Conservation (phyloP, 768 basidiomycete species). For the Kwoniella newhampshirensis region DNA sequence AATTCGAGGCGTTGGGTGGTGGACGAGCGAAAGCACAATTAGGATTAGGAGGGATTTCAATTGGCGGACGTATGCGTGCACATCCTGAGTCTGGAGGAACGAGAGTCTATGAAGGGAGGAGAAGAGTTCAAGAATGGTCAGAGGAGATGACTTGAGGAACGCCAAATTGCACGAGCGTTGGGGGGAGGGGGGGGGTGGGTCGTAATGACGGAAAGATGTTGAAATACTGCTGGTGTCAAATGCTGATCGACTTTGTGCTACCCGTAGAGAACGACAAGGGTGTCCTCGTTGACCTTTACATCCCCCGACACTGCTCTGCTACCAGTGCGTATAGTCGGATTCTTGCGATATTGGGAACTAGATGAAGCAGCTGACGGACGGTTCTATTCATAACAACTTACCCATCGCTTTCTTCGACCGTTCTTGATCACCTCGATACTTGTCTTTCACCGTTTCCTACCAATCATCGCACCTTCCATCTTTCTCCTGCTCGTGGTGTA, state of each 20-base stretch:
- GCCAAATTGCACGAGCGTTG: not conserved
- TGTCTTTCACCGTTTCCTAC: not conserved
- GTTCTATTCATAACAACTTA: not conserved
- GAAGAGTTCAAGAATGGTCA: conserved; percentile 1
- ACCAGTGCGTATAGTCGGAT: conserved; percentile 69
- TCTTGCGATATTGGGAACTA: not conserved
- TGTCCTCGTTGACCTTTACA: conserved; percentile 97
- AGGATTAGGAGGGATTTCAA: not conserved
- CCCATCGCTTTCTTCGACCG: not conserved
- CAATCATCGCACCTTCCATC: not conserved
- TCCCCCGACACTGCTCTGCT: conserved; percentile 98
- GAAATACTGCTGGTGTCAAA: conserved; percentile 11
- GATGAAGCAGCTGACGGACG: conserved; percentile 1
- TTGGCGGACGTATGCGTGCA: no score
- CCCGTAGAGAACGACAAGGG: conserved; percentile 61
- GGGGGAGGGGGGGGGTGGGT: not conserved
- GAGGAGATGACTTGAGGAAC: not conserved
- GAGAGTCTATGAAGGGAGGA: not conserved
- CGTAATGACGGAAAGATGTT: not conserved
- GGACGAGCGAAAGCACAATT: conserved; percentile 1
- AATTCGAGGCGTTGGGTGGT: not conserved
- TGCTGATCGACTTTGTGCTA: not conserved
- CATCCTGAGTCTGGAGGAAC: not conserved
- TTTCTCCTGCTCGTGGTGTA: not conserved
- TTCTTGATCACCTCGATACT: not conserved